Evolutionary conservation across 139 green algal species (phyloP), one percentile per base, ranked within the genome.

Genomic region (Chlamydomonas sp.): DNA sequence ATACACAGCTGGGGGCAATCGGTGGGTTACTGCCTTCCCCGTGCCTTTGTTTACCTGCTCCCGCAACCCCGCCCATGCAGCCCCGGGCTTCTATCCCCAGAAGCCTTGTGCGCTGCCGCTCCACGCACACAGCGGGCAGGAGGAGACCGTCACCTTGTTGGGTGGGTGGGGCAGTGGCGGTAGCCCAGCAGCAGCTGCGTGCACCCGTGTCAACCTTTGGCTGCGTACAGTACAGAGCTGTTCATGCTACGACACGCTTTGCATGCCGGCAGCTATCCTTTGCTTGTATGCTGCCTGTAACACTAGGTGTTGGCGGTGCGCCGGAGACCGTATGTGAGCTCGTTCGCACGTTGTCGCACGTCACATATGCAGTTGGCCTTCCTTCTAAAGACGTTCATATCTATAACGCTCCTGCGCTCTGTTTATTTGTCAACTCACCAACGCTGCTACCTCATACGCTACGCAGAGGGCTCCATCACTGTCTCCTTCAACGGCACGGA

Each of bases 41-140:
- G 31, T 49, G 31, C 31, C 31, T 49, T 49, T 49, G 31, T 57
- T 76, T 8, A 8, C 5, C 69, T 31, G 12, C 14, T 76, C 69
- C 12, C 8, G 15, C 69, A 8, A n/a, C 69, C 69, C 14, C 14
- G 5, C 69, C 17, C 31, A 57, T 76, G 12, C 14, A 8, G 14
- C 15, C 14, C 10, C 78, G 78, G 78, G 78, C 16, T 83, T 83
- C 78, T 83, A 83, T 63, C 78, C 78, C 12, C 62, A 61, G 1
- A 83, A 83, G 20, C 78, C 78, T 3, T 83, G 78, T 63, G 61
- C 62, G 62, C 78, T 63, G 62, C 78, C 78, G 5, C 2, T 31
- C 62, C 78, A 83, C 61, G 20, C 73, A 18, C 78, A 83, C 20
- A 61, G 61, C 62, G 17, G 3, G 1, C 78, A 83, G 49, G 78